Percentiles rank a stretch among this genome's conserved stretches.
Evolutionary conservation across 768 basidiomycete species (phyloP).

Genomic region (Pulveroboletus sp.): DNA sequence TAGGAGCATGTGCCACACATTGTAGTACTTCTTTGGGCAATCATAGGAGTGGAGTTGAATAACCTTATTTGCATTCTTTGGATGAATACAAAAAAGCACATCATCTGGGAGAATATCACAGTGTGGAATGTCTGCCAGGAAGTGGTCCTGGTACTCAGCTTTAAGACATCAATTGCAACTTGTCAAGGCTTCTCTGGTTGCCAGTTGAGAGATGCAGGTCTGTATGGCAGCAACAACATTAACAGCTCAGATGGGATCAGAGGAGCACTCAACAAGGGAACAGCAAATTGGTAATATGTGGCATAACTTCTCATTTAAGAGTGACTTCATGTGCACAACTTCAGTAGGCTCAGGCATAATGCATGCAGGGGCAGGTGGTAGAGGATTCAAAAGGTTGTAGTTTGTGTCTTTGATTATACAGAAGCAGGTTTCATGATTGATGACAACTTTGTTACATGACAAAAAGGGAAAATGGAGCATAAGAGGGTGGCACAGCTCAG

Average conservation of each 20-base stretch:
- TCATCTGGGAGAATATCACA: constrained; percentile 19
- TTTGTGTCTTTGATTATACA: too few relatives aligned
- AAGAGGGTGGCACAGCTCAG: too few relatives aligned
- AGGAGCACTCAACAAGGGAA: too few relatives aligned
- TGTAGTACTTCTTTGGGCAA: constrained; percentile 32
- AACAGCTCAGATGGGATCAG: too few relatives aligned
- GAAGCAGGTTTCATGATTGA: too few relatives aligned
- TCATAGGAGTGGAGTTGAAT: constrained; percentile 21
- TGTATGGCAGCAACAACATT: neutral
- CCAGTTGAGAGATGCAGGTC: neutral
- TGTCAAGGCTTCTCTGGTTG: neutral
- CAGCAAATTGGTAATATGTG: neutral
- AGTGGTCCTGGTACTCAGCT: constrained; percentile 15
- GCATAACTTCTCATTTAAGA: neutral
- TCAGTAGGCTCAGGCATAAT: too few relatives aligned
- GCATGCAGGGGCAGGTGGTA: too few relatives aligned
- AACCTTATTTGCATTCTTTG: constrained; percentile 24
- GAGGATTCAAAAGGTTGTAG: too few relatives aligned
- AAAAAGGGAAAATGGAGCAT: too few relatives aligned
- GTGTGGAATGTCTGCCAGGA: constrained; percentile 27
- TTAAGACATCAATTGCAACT: neutral
- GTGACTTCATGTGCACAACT: too few relatives aligned
- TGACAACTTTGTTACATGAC: too few relatives aligned
- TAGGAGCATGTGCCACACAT: constrained; percentile 32
- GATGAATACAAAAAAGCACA: constrained; percentile 19